Conservation (phyloP, 805 yeast species). For the Metschnikowia santaceciliae region DNA sequence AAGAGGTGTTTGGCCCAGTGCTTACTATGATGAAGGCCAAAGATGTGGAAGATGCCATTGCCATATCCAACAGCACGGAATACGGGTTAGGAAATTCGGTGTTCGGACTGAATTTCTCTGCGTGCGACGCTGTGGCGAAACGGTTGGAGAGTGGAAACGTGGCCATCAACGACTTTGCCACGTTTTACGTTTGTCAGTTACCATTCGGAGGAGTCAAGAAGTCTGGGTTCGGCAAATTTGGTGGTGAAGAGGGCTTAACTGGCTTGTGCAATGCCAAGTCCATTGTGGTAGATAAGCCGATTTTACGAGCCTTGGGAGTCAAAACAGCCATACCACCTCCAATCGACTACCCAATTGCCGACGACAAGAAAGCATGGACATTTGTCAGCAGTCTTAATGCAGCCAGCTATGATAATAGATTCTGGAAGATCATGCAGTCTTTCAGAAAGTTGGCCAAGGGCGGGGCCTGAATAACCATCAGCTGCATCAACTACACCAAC, state of each 20-base stretch:
- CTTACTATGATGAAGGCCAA: constrained; percentile 74
- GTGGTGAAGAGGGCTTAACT: constrained; percentile 94
- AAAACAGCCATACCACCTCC: constrained; percentile 84
- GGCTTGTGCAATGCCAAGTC: constrained; percentile 87
- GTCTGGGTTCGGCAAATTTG: constrained; percentile 96
- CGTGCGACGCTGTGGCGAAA: constrained; percentile 61
- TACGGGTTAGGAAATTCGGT: constrained; percentile 93
- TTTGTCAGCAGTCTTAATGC: constrained; percentile 78
- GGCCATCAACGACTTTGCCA: constrained; percentile 96
- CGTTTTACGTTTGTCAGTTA: constrained; percentile 89
- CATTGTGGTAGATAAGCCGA: constrained; percentile 77
- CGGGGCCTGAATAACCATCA: constrained; percentile 12
- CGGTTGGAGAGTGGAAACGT: constrained; percentile 80
- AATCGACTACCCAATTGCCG: constrained; percentile 85
- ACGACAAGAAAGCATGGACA: constrained; percentile 80
- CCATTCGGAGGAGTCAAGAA: constrained; percentile 96
- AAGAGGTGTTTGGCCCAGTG: constrained; percentile 94
- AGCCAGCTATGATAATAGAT: constrained; percentile 75
- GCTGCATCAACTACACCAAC: not conserved
- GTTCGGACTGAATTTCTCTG: constrained; percentile 62
- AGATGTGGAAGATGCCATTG: constrained; percentile 62
- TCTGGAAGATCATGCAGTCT: constrained; percentile 56
- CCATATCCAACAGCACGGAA: constrained; percentile 75
- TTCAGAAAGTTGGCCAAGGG: constrained; percentile 37
- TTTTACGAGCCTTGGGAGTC: constrained; percentile 52